Evolutionary conservation across 2,329 filamentous ascomycete genomes (phyloP).

Genomic region (Myriangium duriaei): DNA sequence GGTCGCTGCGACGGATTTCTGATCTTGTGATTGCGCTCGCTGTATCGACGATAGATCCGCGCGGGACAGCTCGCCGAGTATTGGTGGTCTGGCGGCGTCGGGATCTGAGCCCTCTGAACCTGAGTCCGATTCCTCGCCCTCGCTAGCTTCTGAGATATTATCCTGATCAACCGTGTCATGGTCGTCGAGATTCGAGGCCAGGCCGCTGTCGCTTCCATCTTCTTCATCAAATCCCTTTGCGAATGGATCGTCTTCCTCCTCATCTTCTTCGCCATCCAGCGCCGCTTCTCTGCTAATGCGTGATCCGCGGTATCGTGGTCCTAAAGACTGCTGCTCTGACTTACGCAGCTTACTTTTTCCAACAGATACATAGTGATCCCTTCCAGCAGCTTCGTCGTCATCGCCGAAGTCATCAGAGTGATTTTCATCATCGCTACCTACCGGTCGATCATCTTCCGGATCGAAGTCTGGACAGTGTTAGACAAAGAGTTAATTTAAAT

Average conservation of each 20-base stretch:
- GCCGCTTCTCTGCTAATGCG: slow-evolving; percentile 59
- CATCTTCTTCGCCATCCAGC: slow-evolving; percentile 39
- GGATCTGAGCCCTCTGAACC: too few species aligned
- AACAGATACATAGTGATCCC: slow-evolving; percentile 77
- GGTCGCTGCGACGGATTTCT: slow-evolving; percentile 52
- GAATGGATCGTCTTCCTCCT: slow-evolving; percentile 39
- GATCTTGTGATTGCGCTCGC: slow-evolving; percentile 55
- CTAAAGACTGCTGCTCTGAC: slow-evolving; percentile 54
- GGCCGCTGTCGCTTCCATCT: too few species aligned
- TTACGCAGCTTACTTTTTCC: slow-evolving; percentile 76
- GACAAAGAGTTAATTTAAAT: too few species aligned
- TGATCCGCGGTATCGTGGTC: slow-evolving; percentile 68
- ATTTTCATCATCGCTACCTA: slow-evolving; percentile 43
- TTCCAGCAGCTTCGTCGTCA: slow-evolving; percentile 44
- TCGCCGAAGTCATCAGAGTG: slow-evolving; percentile 36
- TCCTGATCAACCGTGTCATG: too few species aligned
- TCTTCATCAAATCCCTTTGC: slow-evolving; percentile 33
- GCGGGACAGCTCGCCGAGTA: too few species aligned
- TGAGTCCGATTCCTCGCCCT: not conserved
- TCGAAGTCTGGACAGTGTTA: slow-evolving; percentile 55
- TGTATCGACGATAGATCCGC: too few species aligned
- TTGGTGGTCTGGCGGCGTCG: too few species aligned
- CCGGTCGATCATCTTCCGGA: slow-evolving; percentile 55
- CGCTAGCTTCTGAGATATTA: not conserved
- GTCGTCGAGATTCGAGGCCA: too few species aligned